Conservation (phyloP, 202 grass and related monocot genomes). For the Setaria viridis region DNA sequence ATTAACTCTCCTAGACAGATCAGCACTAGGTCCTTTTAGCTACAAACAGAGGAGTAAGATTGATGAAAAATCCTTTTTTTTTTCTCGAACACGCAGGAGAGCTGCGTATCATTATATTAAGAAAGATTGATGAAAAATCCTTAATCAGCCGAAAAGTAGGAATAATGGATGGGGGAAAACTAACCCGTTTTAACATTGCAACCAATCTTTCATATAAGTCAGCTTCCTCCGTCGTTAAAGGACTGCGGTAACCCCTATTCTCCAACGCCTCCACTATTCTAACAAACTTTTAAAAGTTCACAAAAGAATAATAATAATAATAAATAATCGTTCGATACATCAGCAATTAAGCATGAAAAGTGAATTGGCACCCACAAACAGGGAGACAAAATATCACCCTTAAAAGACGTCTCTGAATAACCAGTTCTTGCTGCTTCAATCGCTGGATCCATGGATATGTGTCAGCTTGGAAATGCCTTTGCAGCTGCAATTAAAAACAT, state of each 20-base stretch:
- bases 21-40: slow-evolving; percentile 80
- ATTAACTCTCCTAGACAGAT: slow-evolving; percentile 83
- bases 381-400: slow-evolving; percentile 60
- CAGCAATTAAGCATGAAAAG: slow-evolving; percentile 4
- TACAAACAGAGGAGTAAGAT: slow-evolving; percentile 29
- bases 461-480: slow-evolving; percentile 93
- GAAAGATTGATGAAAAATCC: slow-evolving; percentile 1
- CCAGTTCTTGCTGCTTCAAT: slow-evolving; percentile 89
- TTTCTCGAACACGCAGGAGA: too few species aligned
- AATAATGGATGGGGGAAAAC: slow-evolving; percentile 26
- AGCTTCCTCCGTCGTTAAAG: slow-evolving; percentile 77
- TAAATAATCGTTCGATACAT: slow-evolving; percentile 13
- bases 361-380: slow-evolving; percentile 18
- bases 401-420: slow-evolving; percentile 84
- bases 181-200: slow-evolving; percentile 70
- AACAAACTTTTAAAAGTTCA: slow-evolving; percentile 63
- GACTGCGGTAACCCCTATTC: slow-evolving; percentile 72
- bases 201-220: slow-evolving; percentile 72
- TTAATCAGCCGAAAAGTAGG: slow-evolving; percentile 17
- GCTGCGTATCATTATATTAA: too few species aligned
- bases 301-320: slow-evolving; percentile 30
- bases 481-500: slow-evolving; percentile 60
- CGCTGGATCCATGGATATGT: slow-evolving; percentile 81
- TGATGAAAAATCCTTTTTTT: slow-evolving; percentile 8
- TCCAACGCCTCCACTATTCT: slow-evolving; percentile 94